Conservation (phyloP, 1,284 basidiomycete species). For the Phellinidium pouzarii region DNA sequence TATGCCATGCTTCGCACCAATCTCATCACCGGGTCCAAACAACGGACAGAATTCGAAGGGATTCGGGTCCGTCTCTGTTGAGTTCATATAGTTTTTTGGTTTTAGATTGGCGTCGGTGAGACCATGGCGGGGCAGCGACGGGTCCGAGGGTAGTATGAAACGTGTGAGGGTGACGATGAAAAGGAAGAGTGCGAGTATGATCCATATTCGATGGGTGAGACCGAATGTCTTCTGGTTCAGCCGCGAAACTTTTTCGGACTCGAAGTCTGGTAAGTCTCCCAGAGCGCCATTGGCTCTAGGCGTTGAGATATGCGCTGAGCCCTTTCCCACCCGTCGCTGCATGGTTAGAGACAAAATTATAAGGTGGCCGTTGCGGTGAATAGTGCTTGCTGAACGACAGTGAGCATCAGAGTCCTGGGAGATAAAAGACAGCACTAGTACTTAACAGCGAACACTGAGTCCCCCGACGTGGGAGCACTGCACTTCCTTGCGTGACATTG, state of each 20-base stretch:
- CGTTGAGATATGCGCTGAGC: constrained; percentile 45
- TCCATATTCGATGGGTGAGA: constrained; percentile 67
- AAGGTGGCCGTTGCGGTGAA: background rate
- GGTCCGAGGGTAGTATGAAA: constrained; percentile 41
- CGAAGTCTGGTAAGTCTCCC: constrained; percentile 22
- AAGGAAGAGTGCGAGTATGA: constrained; percentile 52
- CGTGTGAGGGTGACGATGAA: constrained; percentile 59
- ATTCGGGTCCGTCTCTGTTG: constrained; percentile 48
- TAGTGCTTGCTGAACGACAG: background rate
- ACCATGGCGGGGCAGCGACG: constrained; percentile 25
- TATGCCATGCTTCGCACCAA: constrained; percentile 76
- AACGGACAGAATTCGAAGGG: constrained; percentile 90
- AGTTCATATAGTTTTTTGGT: constrained; percentile 65
- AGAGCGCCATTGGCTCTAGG: constrained; percentile 24
- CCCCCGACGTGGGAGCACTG: background rate
- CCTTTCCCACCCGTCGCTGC: constrained; percentile 52
- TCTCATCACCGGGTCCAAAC: constrained; percentile 74
- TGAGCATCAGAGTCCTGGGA: background rate
- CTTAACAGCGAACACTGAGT: no score
- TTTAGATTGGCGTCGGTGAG: constrained; percentile 47
- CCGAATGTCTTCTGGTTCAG: constrained; percentile 52
- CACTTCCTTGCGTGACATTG: no score
- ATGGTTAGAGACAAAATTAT: constrained; percentile 29
- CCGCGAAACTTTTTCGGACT: constrained; percentile 43
- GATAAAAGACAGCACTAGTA: background rate